Evolutionary conservation across 225 moss, liverwort and hornwort genomes (phyloP), one percentile per base, ranked within the genome.

Genomic region (Climacium dendroides): DNA sequence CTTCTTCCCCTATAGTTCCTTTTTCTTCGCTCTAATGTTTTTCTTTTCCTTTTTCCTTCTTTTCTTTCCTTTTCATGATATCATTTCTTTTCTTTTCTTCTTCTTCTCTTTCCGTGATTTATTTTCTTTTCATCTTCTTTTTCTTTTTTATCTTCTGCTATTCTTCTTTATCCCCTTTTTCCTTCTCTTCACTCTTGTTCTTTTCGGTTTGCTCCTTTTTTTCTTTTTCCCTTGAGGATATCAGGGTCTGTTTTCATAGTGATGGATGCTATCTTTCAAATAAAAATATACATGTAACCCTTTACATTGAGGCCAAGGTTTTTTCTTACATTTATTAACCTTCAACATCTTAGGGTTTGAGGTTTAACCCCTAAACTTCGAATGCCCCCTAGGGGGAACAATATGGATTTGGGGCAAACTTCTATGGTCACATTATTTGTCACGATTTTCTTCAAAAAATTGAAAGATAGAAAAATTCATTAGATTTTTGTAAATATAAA

Each of bases 341-440:
- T 19, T 69, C 39, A 39, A 69, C 39, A 24, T 39, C 39, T 14
- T 24, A 39, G 14, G 14, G 11, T 0, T 67, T 69, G 39, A 7
- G 13, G 66, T n/a, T n/a, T 22, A 66, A 20, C 1, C 5, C 6
- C 4, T 22, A 22, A n/a, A 37, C 37, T 12, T 3, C 6, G 6
- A 6, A 35, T 66, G 3, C 22, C 9, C 8, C 11, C 12, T 20
- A 1, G 0, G 2, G 10, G 19, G 10, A n/a, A n/a, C 6, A 20
- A 20, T n/a, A n/a, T 20, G 4, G 12, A 66, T n/a, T 66, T 66
- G 1, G 6, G 4, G 2, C 10, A 66, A 2, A 34, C 4, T 66
- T 3, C 5, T n/a, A n/a, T 0, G 0, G 3, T 20, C 22, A n/a
- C 11, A 66, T 10, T 66, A 66, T n/a, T n/a, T 12, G 3, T n/a